Percentiles rank a stretch among this genome's conserved stretches.
phyloP scores from a whole-genome alignment of 441 rosid species.

The Viola pubescens region DNA sequence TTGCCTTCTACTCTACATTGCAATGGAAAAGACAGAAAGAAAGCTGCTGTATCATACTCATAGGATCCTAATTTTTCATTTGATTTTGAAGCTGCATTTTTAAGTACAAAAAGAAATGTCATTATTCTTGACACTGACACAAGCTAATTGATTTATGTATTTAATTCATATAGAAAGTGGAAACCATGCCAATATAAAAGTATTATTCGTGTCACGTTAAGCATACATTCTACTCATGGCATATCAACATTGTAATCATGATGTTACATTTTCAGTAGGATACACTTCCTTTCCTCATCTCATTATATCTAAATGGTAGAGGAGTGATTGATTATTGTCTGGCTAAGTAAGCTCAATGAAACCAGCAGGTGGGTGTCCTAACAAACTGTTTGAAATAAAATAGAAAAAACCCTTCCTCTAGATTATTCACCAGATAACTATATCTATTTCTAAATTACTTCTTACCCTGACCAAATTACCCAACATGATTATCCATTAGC shows the following conservation, averaged over 20 bases:
- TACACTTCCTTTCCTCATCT: slow-evolving; percentile 11
- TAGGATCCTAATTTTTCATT: not conserved
- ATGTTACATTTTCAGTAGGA: slow-evolving; percentile 24
- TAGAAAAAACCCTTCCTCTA: not conserved
- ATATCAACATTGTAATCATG: slow-evolving; percentile 31
- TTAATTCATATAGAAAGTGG: not conserved
- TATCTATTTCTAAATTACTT: not conserved
- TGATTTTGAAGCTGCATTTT: not conserved
- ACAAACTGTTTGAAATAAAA: slow-evolving; percentile 13
- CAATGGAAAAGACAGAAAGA: too few species aligned
- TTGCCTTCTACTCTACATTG: too few species aligned
- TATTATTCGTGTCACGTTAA: slow-evolving; percentile 33
- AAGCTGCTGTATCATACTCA: not conserved
- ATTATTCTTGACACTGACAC: slow-evolving; percentile 10
- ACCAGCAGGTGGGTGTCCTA: slow-evolving; percentile 21
- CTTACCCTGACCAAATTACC: not conserved
- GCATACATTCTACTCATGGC: slow-evolving; percentile 38
- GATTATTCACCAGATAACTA: not conserved
- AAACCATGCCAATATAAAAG: not conserved
- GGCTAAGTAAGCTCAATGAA: slow-evolving; percentile 17
- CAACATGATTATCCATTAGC: slow-evolving; percentile 1
- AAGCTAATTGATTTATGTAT: slow-evolving; percentile 8
- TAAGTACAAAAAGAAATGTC: not conserved
- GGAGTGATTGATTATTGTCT: slow-evolving; percentile 25
- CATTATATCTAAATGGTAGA: slow-evolving; percentile 13